phyloP scores from a whole-genome alignment of 805 yeast genomes.

The Suhomyces faveliae region DNA sequence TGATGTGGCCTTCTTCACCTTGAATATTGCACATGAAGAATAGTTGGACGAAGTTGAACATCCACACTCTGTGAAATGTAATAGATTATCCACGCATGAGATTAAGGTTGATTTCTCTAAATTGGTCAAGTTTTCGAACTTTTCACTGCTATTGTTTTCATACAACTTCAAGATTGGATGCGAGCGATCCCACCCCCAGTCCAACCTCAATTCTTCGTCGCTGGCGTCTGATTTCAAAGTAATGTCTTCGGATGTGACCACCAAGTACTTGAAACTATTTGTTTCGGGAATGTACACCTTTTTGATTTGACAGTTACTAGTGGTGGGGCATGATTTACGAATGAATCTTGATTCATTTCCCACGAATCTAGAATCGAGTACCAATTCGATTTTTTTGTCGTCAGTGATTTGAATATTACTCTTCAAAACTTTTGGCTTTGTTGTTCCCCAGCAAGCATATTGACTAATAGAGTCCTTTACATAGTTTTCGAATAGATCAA shows the following conservation, averaged over 20 bases:
- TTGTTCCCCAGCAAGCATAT: slow-evolving; percentile 71
- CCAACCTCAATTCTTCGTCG: slow-evolving; percentile 72
- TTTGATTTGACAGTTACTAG: slow-evolving; percentile 69
- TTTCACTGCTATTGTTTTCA: slow-evolving; percentile 21
- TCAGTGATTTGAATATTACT: slow-evolving; percentile 7
- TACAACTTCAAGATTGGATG: slow-evolving; percentile 71
- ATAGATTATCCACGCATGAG: slow-evolving; percentile 59
- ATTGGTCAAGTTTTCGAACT: slow-evolving; percentile 55
- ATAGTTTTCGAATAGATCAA: slow-evolving; percentile 65
- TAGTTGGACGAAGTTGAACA: slow-evolving; percentile 44
- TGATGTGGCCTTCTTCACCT: slow-evolving; percentile 61
- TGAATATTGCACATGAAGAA: slow-evolving; percentile 54
- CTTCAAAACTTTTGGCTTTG: slow-evolving; percentile 41
- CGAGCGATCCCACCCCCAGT: slow-evolving; percentile 84
- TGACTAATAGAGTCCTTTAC: slow-evolving; percentile 68
- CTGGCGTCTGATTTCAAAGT: slow-evolving; percentile 29
- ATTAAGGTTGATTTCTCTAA: slow-evolving; percentile 55
- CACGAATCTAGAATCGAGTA: slow-evolving; percentile 72
- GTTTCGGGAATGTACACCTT: slow-evolving; percentile 45
- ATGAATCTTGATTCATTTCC: slow-evolving; percentile 78
- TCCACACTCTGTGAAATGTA: slow-evolving; percentile 64
- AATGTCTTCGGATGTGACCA: slow-evolving; percentile 57
- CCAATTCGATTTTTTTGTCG: slow-evolving; percentile 53
- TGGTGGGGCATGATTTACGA: slow-evolving; percentile 60
- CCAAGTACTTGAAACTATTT: slow-evolving; percentile 46